Evolutionary conservation across 768 basidiomycete species (phyloP).

Genomic region (Naganishia randhawae): DNA sequence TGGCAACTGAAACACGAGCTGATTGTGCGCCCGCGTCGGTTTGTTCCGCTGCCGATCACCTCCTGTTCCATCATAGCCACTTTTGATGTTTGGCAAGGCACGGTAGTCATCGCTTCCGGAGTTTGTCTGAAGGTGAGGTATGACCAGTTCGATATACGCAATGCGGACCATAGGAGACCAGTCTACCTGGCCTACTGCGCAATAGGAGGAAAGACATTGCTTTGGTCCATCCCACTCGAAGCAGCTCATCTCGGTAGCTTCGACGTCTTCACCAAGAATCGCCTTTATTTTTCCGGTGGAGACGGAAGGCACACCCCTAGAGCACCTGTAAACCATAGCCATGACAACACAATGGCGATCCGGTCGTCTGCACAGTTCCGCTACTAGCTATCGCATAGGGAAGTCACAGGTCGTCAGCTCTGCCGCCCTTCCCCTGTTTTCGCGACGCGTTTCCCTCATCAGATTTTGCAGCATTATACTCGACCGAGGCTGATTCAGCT

Average conservation of each 20-base stretch:
- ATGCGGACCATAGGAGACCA: too few species aligned
- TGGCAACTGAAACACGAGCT: slow-evolving; percentile 18
- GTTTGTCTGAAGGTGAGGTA: too few species aligned
- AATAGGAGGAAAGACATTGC: too few species aligned
- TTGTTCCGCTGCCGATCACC: background rate
- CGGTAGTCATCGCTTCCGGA: too few species aligned
- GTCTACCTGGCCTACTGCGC: too few species aligned
- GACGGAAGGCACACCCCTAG: background rate
- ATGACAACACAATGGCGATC: background rate
- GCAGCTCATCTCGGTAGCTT: too few species aligned
- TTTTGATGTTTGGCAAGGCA: too few species aligned
- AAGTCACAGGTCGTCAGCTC: background rate
- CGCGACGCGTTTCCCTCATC: background rate
- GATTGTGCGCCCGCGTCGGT: background rate
- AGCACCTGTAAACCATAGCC: background rate
- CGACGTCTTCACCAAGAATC: background rate
- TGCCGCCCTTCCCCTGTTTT: background rate
- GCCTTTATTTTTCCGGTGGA: background rate
- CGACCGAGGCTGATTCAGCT: background rate
- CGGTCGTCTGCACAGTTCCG: background rate
- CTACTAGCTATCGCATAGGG: background rate
- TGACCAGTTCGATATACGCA: too few species aligned
- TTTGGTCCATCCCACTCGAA: too few species aligned
- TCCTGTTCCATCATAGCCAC: background rate
- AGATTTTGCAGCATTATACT: background rate